These are phyloP conservation scores for Zymoseptoria tritici DNA, from an alignment of 2,329 filamentous ascomycete species.

Conservation along the genomic window DNA sequence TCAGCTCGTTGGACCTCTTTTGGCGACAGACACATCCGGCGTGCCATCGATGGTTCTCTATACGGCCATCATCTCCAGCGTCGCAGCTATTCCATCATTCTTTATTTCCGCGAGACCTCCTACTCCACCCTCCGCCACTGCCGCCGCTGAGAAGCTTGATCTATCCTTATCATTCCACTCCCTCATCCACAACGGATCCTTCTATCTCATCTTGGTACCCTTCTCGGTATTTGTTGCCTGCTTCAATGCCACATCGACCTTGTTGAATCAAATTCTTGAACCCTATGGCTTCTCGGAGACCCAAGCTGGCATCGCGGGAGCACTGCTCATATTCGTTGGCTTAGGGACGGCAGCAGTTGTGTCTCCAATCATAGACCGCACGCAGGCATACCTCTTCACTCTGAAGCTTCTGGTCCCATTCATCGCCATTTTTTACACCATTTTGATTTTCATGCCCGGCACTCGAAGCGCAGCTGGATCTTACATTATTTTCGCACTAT, in stretches of 20 bases:
- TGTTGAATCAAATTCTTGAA: constrained; percentile 81
- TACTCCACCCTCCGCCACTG: constrained; percentile 65
- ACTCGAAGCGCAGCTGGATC: constrained; percentile 57
- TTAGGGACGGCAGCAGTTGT: constrained; percentile 68
- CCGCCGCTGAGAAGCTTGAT: constrained; percentile 48
- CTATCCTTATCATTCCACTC: constrained; percentile 44
- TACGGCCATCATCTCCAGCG: constrained; percentile 40
- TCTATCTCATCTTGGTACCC: constrained; percentile 75
- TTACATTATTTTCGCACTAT: constrained; percentile 65
- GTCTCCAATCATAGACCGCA: constrained; percentile 76
- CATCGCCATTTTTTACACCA: constrained; percentile 60
- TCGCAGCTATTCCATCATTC: constrained; percentile 65
- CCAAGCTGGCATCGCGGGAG: constrained; percentile 83
- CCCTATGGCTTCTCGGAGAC: constrained; percentile 80
- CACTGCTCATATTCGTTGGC: constrained; percentile 80
- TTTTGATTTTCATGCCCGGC: constrained; percentile 71
- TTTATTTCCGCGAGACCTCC: constrained; percentile 72
- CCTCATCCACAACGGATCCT: constrained; percentile 53
- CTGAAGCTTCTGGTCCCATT: constrained; percentile 70
- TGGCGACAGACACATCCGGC: constrained; percentile 55
- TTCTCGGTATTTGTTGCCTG: constrained; percentile 80
- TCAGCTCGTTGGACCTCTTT: constrained; percentile 76
- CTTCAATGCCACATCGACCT: constrained; percentile 85
- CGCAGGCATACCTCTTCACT: constrained; percentile 66
- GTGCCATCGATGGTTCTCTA: constrained; percentile 72